Conservation (phyloP, 441 rosid genomes). For the Raphanus hybrid region DNA sequence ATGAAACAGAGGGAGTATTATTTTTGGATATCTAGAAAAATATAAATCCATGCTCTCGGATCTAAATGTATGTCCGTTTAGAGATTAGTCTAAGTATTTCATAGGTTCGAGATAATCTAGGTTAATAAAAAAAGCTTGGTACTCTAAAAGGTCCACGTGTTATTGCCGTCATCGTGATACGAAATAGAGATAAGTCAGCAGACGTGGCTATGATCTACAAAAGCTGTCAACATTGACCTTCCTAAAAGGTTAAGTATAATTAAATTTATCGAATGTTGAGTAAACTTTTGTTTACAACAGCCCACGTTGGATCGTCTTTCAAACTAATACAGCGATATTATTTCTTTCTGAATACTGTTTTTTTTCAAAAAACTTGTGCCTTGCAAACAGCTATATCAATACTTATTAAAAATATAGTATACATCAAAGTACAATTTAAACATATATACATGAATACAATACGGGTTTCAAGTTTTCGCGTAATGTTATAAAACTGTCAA, state of each 20-base stretch:
- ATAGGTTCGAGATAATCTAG: no score
- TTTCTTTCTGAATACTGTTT: background rate
- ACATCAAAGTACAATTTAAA: no score
- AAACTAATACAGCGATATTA: background rate
- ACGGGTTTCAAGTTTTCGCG: background rate
- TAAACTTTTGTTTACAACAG: background rate
- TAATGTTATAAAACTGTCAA: background rate
- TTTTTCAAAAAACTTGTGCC: background rate
- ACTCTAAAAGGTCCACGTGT: background rate
- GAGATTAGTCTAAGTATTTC: no score
- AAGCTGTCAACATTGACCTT: conserved; percentile 38
- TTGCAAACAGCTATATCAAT: background rate
- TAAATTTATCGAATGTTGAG: background rate
- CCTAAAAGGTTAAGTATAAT: background rate
- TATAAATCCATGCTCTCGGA: no score
- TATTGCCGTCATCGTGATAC: background rate
- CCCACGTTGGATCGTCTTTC: conserved; percentile 20
- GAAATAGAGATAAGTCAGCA: conserved; percentile 21
- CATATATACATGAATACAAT: background rate
- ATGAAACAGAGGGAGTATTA: no score
- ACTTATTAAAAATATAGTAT: background rate
- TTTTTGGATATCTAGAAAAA: no score
- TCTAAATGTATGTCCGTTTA: no score
- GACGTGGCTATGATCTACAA: conserved; percentile 35
- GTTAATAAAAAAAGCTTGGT: background rate